These are phyloP conservation scores for Penicillium sp. DNA, from an alignment of 2,329 filamentous ascomycete species.

Conservation along the genomic window DNA sequence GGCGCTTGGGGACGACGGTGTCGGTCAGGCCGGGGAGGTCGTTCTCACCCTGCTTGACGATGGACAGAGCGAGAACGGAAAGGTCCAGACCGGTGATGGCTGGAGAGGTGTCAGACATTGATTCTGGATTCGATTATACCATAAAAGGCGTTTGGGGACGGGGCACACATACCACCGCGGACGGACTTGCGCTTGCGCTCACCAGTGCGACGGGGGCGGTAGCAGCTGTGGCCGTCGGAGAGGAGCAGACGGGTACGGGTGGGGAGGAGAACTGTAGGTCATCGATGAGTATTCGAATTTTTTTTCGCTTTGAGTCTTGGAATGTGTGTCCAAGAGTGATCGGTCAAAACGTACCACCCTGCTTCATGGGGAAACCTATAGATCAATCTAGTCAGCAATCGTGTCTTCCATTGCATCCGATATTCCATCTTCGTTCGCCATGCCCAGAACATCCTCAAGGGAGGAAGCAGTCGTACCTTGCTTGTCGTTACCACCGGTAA, in stretches of 20 bases:
- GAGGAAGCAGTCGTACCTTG: constrained; percentile 55
- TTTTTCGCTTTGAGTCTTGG: constrained; percentile 6
- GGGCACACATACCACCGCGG: constrained; percentile 58
- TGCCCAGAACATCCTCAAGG: background rate
- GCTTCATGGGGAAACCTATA: constrained; percentile 97
- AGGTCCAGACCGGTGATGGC: constrained; percentile 98
- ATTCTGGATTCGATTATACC: background rate
- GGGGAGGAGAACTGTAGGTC: constrained; percentile 67
- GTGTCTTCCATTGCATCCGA: background rate
- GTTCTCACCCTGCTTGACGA: constrained; percentile 96
- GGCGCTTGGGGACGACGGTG: constrained; percentile 96
- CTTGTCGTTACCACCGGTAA: constrained; percentile 99
- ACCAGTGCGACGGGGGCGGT: constrained; percentile 93
- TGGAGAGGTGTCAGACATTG: constrained; percentile 18
- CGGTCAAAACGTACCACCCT: constrained; percentile 61
- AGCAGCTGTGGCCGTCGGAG: constrained; percentile 93
- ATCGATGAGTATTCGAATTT: constrained; percentile 27
- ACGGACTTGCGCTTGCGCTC: constrained; percentile 99
- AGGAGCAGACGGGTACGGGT: constrained; percentile 98
- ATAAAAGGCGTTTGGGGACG: background rate
- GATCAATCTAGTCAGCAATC: constrained; percentile 25
- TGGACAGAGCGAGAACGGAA: constrained; percentile 84
- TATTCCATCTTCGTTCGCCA: background rate
- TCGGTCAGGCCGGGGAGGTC: constrained; percentile 97
- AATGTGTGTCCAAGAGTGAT: constrained; percentile 23